phyloP scores from a whole-genome alignment of 1,284 basidiomycete species.

The Cutaneotrichosporon dermatis region DNA sequence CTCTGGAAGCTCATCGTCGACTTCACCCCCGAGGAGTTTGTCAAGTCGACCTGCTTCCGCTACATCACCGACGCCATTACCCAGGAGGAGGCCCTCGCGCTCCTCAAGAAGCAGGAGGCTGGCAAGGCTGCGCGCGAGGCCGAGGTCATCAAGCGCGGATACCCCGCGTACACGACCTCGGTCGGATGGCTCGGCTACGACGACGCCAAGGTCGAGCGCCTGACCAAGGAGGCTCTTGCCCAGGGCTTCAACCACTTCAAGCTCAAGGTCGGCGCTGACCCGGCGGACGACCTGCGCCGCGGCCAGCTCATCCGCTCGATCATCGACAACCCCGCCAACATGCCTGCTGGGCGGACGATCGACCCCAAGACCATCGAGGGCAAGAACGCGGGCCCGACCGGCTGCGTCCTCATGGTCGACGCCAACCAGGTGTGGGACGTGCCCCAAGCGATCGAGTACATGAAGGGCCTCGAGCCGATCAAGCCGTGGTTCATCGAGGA shows the following conservation, averaged over 20 bases:
- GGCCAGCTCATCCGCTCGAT: conserved; percentile 84
- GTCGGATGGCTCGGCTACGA: conserved; percentile 89
- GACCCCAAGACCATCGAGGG: conserved; percentile 65
- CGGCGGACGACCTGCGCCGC: conserved; percentile 76
- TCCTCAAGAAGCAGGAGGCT: conserved; percentile 71
- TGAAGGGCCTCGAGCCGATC: conserved; percentile 70
- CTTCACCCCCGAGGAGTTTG: conserved; percentile 70
- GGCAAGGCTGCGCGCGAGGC: conserved; percentile 73
- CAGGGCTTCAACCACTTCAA: conserved; percentile 94
- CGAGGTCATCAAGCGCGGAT: conserved; percentile 62
- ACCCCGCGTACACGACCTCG: conserved; percentile 91
- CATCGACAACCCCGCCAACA: conserved; percentile 73
- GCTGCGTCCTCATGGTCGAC: conserved; percentile 92
- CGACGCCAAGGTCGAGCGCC: conserved; percentile 81
- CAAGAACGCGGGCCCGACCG: conserved; percentile 92
- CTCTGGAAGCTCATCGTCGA: conserved; percentile 57
- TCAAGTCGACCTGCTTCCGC: conserved; percentile 74
- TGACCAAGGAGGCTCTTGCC: conserved; percentile 78
- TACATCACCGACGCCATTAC: conserved; percentile 94
- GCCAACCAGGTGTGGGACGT: conserved; percentile 97
- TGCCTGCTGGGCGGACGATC: conserved; percentile 51
- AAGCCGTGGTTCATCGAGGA: conserved; percentile 99
- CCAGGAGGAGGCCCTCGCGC: conserved; percentile 77
- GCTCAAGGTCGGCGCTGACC: conserved; percentile 89
- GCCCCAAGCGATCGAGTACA: conserved; percentile 84